Evolutionary conservation across 352 stramenopile species (phyloP), one percentile per base, ranked within the genome.

Genomic region (Pythium dissotocum): DNA sequence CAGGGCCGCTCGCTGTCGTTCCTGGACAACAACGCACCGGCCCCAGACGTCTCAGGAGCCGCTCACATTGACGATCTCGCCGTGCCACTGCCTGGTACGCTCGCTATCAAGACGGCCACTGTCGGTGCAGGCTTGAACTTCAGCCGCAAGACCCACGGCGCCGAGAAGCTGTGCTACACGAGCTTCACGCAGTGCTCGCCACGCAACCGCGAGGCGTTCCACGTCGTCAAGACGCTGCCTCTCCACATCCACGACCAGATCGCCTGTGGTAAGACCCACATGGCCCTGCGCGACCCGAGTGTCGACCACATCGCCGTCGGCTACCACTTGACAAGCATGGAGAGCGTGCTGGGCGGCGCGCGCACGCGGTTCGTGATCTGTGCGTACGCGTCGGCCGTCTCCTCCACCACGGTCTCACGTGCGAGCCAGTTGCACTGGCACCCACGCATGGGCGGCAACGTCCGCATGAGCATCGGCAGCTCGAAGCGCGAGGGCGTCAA

Each of bases 201-300:
- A 16, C 59, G 65, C 2, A 66, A 60, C 1, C 80, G 87, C 53
- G 77, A 88, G 21, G 82, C 85, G 3, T 82, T 89, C 40, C 84
- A 90, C 67, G 76, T 87, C 18, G 79, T 90, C 76, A 86, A 82
- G 62, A 90, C 85, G 14, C 70, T 93, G 16, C 78, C 81, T 0
- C 77, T 73, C 21, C 59, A 74, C 32, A 71, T 84, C 8, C 85
- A 90, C 67, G 46, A 78, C 38, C 75, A 75, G 38, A 63, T 85
- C 38, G 61, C 70, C 2, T 63, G 61, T 32, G 63, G 62, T 26
- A 57, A 67, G 21, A 65, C 63, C 38, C 65, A 69, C 61, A 40
- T 72, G 59, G 72, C 74, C 53, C 0, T 79, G 63, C 65, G 72
- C 49, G 73, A 77, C 28, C 4, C 35, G 14, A 70, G 74, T 6